Percentiles rank a stretch among this genome's conserved stretches.
Evolutionary conservation across 331 rosid genomes (phyloP).

Genomic region (Quercus tomentella): DNA sequence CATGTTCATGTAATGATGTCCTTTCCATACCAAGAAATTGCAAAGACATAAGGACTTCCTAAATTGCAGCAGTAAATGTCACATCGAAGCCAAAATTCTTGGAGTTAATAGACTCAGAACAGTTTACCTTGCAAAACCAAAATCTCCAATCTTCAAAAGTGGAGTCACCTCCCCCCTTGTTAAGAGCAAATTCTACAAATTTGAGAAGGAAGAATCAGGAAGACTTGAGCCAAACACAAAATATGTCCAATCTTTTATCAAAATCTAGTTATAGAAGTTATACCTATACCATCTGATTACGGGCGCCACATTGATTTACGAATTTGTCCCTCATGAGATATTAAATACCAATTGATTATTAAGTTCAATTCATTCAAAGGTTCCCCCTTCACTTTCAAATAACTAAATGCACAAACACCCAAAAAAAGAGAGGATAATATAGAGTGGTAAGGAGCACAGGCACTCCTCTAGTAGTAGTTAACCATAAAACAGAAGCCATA

Average conservation of each 20-base stretch:
- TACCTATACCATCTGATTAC: neutral
- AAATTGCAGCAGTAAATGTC: slow-evolving; percentile 4
- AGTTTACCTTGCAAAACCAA: slow-evolving; percentile 92
- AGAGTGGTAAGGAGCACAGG: neutral
- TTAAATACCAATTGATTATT: neutral
- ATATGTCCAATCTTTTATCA: neutral
- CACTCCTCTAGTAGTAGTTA: neutral
- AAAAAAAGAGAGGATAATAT: neutral
- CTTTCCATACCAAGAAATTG: neutral
- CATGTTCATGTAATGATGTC: neutral
- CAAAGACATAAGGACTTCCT: slow-evolving; percentile 5
- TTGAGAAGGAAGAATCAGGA: slow-evolving; percentile 12
- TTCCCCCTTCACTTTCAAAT: neutral
- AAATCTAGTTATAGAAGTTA: neutral
- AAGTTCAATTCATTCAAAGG: neutral
- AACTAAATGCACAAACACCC: neutral
- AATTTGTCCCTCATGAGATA: neutral
- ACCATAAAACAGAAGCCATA: neutral
- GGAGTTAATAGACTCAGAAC: slow-evolving; percentile 11
- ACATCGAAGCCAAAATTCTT: neutral
- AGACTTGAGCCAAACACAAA: slow-evolving; percentile 10
- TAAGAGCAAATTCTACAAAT: slow-evolving; percentile 86
- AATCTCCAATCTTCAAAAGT: slow-evolving; percentile 87
- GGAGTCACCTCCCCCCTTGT: slow-evolving; percentile 46
- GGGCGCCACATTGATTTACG: neutral